Evolutionary conservation across 2,329 filamentous ascomycete genomes (phyloP).

Genomic region (Fusarium cyanostomum): DNA sequence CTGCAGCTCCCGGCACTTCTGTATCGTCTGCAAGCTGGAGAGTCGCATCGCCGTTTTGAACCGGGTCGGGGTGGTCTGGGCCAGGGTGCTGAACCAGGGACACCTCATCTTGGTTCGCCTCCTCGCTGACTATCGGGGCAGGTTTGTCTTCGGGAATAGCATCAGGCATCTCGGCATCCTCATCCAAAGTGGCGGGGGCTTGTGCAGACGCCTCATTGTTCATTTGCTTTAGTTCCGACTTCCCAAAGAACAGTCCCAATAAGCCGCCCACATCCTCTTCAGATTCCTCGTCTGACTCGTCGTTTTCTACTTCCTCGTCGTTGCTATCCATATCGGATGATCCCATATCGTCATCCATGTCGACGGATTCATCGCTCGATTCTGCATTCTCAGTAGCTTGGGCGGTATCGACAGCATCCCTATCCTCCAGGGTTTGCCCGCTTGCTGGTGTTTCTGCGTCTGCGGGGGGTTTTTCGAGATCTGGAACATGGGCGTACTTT

Average conservation of each 20-base stretch:
- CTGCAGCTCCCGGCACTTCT: not conserved
- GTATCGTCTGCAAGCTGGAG: not conserved
- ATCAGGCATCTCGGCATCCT: conserved; percentile 41
- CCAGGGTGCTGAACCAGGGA: conserved; percentile 47
- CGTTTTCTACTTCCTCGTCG: conserved; percentile 54
- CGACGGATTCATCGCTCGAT: conserved; percentile 71
- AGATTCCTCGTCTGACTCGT: conserved; percentile 53
- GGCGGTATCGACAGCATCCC: conserved; percentile 32
- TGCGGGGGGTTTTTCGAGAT: conserved; percentile 48
- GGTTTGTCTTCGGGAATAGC: not conserved
- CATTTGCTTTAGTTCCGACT: conserved; percentile 65
- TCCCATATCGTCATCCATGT: conserved; percentile 74
- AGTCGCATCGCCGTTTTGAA: not conserved
- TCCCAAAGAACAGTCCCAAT: conserved; percentile 67
- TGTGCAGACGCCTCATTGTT: conserved; percentile 51
- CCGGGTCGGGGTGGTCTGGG: conserved; percentile 25
- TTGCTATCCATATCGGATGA: conserved; percentile 62
- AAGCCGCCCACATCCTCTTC: conserved; percentile 59
- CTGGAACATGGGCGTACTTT: conserved; percentile 74
- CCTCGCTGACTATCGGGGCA: conserved; percentile 33
- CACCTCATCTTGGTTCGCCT: conserved; percentile 47
- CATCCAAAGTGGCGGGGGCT: conserved; percentile 24
- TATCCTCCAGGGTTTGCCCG: conserved; percentile 36
- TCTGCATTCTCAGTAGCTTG: conserved; percentile 49
- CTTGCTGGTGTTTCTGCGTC: conserved; percentile 39